phyloP scores from a whole-genome alignment of 2,329 filamentous ascomycete genomes.

The Phaeomoniella chlamydospora region DNA sequence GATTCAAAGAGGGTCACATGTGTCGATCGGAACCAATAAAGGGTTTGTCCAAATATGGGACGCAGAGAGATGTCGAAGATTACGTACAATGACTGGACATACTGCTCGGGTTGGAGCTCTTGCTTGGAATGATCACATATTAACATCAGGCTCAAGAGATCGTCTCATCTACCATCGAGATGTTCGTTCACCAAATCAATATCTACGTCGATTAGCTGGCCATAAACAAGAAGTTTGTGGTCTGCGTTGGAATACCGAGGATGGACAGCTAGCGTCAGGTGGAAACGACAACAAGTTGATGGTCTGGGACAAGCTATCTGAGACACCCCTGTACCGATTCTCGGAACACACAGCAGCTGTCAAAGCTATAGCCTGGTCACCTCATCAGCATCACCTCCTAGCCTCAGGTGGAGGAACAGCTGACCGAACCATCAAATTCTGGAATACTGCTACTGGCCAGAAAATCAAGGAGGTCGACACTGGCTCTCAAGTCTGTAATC shows the following conservation, averaged over 20 bases:
- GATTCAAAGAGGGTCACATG: slow-evolving; percentile 94
- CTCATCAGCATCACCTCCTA: slow-evolving; percentile 85
- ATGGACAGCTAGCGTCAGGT: slow-evolving; percentile 84
- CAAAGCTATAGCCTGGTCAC: slow-evolving; percentile 96
- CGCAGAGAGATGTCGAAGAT: slow-evolving; percentile 66
- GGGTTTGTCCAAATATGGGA: slow-evolving; percentile 97
- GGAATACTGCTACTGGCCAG: slow-evolving; percentile 78
- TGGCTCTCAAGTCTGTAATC: slow-evolving; percentile 95
- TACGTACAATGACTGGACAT: slow-evolving; percentile 95
- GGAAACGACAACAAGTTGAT: slow-evolving; percentile 98
- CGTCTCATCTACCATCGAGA: slow-evolving; percentile 90
- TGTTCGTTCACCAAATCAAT: slow-evolving; percentile 83
- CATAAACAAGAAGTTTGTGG: slow-evolving; percentile 98
- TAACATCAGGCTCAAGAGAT: slow-evolving; percentile 89
- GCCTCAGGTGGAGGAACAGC: slow-evolving; percentile 92
- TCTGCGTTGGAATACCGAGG: slow-evolving; percentile 91
- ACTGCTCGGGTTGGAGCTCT: slow-evolving; percentile 83
- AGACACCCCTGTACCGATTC: slow-evolving; percentile 85
- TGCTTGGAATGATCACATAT: slow-evolving; percentile 95
- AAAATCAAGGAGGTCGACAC: slow-evolving; percentile 84
- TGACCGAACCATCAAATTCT: slow-evolving; percentile 93
- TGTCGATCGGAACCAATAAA: slow-evolving; percentile 89
- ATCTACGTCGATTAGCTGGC: slow-evolving; percentile 70
- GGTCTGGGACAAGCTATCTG: slow-evolving; percentile 95
- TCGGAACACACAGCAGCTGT: slow-evolving; percentile 90